These are phyloP conservation scores for Exophiala alcalophila DNA, from an alignment of 2,329 filamentous ascomycete species.

Conservation along the genomic window DNA sequence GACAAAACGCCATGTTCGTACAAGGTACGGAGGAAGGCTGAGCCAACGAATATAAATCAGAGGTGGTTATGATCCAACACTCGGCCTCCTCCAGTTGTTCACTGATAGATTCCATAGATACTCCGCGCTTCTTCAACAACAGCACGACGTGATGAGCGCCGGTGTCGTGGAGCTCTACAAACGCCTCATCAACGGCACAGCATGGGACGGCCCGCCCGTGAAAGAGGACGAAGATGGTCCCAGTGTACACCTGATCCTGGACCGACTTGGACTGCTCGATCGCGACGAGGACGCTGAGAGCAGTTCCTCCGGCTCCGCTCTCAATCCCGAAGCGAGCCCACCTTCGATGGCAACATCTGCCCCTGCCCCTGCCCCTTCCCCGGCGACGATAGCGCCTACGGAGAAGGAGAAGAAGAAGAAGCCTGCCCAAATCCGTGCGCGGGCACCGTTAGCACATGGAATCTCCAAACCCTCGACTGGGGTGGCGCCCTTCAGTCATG, in stretches of 20 bases:
- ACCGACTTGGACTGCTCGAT: conserved; percentile 26
- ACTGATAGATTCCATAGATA: conserved; percentile 11
- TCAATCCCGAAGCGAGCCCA: neutral
- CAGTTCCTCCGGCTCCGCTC: neutral
- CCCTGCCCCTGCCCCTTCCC: too few species aligned
- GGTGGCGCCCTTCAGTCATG: neutral
- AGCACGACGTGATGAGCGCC: conserved; percentile 16
- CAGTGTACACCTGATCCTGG: conserved; percentile 21
- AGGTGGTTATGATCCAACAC: conserved; percentile 14
- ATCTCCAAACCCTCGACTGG: too few species aligned
- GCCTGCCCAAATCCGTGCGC: neutral
- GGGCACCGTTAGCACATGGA: too few species aligned
- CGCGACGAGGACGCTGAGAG: conserved; percentile 22
- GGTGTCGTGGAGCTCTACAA: conserved; percentile 17
- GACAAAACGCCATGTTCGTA: conserved; percentile 20
- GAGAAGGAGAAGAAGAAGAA: conserved; percentile 1
- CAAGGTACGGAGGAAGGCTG: conserved; percentile 15
- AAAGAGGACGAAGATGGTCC: conserved; percentile 19
- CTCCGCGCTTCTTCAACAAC: conserved; percentile 16
- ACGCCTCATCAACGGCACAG: conserved; percentile 8
- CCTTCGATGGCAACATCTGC: neutral
- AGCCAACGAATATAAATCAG: conserved; percentile 12
- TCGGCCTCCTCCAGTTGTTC: too few species aligned
- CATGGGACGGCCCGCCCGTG: conserved; percentile 16
- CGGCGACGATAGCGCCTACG: neutral